phyloP scores from a whole-genome alignment of 2,329 filamentous ascomycete species.

The Stachybotrys chlorohalonatus region DNA sequence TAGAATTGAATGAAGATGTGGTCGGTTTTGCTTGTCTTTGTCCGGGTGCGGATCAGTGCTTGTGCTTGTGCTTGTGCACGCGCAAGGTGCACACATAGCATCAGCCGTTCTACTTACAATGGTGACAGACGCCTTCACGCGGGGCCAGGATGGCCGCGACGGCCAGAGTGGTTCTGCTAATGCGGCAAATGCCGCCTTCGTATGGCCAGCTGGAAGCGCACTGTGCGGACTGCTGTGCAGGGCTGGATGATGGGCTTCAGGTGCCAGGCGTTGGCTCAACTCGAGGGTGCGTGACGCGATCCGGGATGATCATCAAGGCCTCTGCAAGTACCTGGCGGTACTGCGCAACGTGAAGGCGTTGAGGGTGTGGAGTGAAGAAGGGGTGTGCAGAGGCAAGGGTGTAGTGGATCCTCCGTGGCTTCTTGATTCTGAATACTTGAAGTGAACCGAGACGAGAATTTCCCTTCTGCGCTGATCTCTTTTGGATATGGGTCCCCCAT shows the following conservation, averaged over 20 bases:
- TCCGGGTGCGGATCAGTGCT: background rate
- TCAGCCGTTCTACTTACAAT: background rate
- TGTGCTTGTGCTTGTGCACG: background rate
- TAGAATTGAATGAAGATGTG: too few species aligned
- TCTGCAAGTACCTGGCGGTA: too few species aligned
- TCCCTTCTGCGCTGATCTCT: background rate
- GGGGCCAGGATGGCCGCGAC: background rate
- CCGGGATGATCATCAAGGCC: too few species aligned
- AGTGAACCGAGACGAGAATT: background rate
- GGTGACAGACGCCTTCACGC: background rate
- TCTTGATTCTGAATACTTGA: background rate
- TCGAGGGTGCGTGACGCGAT: too few species aligned
- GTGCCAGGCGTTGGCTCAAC: too few species aligned
- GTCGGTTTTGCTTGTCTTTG: too few species aligned
- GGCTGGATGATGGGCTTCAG: background rate
- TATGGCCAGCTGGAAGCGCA: background rate
- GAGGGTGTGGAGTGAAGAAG: too few species aligned
- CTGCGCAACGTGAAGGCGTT: too few species aligned
- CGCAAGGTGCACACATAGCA: background rate
- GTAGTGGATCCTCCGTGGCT: too few species aligned
- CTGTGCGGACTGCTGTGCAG: background rate
- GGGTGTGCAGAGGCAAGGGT: too few species aligned
- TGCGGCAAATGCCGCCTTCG: background rate
- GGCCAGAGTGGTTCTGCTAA: background rate
- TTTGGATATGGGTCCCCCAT: background rate